Percentiles rank a stretch among this genome's conserved stretches.
Conservation (phyloP, 768 basidiomycete species). For the Cyathus striatus region DNA sequence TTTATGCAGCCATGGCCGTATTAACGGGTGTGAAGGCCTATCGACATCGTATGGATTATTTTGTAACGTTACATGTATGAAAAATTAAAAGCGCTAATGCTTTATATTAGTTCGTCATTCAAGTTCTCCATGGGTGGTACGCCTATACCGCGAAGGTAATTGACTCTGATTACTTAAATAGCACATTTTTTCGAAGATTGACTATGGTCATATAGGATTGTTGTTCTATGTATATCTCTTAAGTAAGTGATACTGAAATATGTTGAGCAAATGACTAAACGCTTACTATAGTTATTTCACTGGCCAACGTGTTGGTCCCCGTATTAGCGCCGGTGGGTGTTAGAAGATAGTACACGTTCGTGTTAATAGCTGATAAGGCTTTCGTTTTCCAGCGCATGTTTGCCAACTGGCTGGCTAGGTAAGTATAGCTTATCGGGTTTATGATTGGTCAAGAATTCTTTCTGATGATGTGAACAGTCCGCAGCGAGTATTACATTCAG, state of each 20-base stretch:
- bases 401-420: constrained; percentile 40
- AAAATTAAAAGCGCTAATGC: constrained; percentile 1
- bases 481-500: constrained; percentile 38
- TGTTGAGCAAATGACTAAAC: no score
- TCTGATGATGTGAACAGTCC: constrained; percentile 16
- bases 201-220: constrained; percentile 30
- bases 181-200: not conserved
- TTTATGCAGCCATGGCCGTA: constrained; percentile 26
- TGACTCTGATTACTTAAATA: not conserved
- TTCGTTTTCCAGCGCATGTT: constrained; percentile 18
- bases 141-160: constrained; percentile 35
- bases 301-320: constrained; percentile 35
- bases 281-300: constrained; percentile 21
- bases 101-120: constrained; percentile 24
- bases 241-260: no score
- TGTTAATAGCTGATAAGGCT: not conserved
- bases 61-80: not conserved
- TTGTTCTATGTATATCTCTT: not conserved
- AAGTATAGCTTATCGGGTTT: no score
- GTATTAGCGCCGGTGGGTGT: constrained; percentile 27
- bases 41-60: constrained; percentile 32
- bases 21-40: constrained; percentile 31
- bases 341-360: not conserved
- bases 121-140: constrained; percentile 27
- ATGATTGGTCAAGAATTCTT: no score